These are phyloP conservation scores for Hibiscus syriacus DNA, from an alignment of 345 rosid species.

Conservation along the genomic window DNA sequence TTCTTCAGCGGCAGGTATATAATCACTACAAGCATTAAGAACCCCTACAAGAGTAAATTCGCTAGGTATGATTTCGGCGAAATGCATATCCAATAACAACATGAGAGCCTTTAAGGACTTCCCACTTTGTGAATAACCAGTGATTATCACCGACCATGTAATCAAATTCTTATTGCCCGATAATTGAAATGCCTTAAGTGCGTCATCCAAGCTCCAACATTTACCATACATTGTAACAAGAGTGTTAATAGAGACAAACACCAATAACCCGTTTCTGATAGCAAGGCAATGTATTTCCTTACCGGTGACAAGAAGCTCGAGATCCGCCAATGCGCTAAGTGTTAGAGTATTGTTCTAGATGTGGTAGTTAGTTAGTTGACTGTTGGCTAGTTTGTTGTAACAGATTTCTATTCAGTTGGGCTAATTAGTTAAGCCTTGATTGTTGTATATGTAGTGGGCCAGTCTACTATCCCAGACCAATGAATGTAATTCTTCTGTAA, in stretches of 20 bases:
- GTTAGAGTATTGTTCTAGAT: too few species aligned
- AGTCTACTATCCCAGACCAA: too few species aligned
- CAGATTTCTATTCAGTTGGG: too few species aligned
- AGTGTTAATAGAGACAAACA: constrained; percentile 53
- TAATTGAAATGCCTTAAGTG: constrained; percentile 50
- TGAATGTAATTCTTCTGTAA: too few species aligned
- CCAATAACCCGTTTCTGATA: constrained; percentile 40
- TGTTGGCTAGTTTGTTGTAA: too few species aligned
- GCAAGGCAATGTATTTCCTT: constrained; percentile 52
- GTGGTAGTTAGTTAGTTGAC: too few species aligned
- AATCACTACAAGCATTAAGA: constrained; percentile 80
- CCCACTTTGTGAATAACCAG: constrained; percentile 79
- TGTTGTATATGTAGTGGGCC: too few species aligned
- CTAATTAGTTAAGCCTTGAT: too few species aligned
- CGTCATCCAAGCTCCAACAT: constrained; percentile 52
- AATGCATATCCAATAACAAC: constrained; percentile 60
- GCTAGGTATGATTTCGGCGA: constrained; percentile 49
- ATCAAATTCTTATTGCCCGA: constrained; percentile 55
- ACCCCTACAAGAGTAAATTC: constrained; percentile 70
- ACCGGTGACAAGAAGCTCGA: constrained; percentile 37
- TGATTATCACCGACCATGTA: constrained; percentile 89
- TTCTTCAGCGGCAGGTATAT: constrained; percentile 39
- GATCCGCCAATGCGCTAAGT: constrained; percentile 52
- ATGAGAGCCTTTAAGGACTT: constrained; percentile 47
- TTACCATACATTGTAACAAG: constrained; percentile 78